Evolutionary conservation across 2,329 filamentous ascomycete genomes (phyloP).

Genomic region (Calonectria crousiana): DNA sequence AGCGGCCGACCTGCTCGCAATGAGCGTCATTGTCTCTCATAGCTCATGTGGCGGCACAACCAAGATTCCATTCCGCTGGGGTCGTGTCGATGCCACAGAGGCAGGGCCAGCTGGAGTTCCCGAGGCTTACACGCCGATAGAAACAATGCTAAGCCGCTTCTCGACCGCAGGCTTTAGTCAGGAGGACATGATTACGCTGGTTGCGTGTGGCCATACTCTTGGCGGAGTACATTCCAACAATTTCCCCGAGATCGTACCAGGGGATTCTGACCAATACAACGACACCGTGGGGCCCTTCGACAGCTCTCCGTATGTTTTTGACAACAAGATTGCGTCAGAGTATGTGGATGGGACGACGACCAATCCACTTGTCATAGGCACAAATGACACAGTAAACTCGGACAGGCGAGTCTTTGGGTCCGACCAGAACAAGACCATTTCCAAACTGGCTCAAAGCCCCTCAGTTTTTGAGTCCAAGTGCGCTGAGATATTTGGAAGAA

Average conservation of each 20-base stretch:
- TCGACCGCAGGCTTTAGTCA: constrained; percentile 47
- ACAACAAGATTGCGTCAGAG: constrained; percentile 58
- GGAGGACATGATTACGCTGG: constrained; percentile 51
- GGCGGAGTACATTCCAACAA: constrained; percentile 59
- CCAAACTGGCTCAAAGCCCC: constrained; percentile 49
- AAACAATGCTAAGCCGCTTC: constrained; percentile 43
- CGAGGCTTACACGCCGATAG: constrained; percentile 44
- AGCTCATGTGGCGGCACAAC: constrained; percentile 53
- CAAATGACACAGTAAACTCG: constrained; percentile 53
- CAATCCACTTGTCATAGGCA: constrained; percentile 56
- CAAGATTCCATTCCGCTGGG: constrained; percentile 45
- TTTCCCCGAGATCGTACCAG: constrained; percentile 53
- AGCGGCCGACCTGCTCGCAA: constrained; percentile 48
- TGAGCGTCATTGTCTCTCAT: constrained; percentile 49
- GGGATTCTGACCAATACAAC: constrained; percentile 22
- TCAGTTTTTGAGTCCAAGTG: constrained; percentile 52
- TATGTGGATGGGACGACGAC: constrained; percentile 56
- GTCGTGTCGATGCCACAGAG: constrained; percentile 46
- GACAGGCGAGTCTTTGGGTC: constrained; percentile 58
- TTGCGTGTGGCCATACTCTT: constrained; percentile 51
- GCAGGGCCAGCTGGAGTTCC: constrained; percentile 49
- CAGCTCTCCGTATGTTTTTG: constrained; percentile 54
- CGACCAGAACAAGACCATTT: constrained; percentile 59
- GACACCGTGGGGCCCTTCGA: constrained; percentile 51
- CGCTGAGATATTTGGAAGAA: constrained; percentile 46